Percentiles rank a stretch among this genome's conserved stretches.
Evolutionary conservation across 208 protist species (phyloP).

Genomic region (Leishmania turanica): DNA sequence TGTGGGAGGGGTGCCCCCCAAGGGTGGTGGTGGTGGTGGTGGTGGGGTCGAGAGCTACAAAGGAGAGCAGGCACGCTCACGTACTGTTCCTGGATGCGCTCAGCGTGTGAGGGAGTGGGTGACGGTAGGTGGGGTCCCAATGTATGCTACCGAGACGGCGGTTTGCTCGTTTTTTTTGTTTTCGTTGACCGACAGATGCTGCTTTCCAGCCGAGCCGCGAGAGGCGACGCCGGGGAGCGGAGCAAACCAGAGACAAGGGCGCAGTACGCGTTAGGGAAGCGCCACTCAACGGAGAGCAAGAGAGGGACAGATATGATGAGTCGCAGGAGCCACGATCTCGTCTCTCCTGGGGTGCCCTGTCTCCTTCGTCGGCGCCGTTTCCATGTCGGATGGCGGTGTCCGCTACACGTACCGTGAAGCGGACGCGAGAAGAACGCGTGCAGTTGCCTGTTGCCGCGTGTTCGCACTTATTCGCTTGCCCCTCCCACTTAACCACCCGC

Average conservation of each 20-base stretch:
- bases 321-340: background rate
- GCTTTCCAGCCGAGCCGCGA: background rate
- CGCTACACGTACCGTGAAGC: too few species aligned
- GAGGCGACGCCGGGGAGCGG: background rate
- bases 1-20: background rate
- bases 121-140: background rate
- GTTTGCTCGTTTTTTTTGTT: too few species aligned
- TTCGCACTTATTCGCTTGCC: too few species aligned
- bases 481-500: too few species aligned
- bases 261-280: background rate
- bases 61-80: too few species aligned
- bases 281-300: background rate
- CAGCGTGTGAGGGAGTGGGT: background rate
- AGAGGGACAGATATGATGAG: background rate
- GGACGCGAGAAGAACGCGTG: background rate
- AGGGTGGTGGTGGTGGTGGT: background rate
- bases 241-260: background rate
- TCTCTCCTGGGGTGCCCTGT: background rate
- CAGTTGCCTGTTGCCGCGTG: background rate
- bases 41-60: too few species aligned
- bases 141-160: background rate
- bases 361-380: background rate
- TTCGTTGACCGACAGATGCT: too few species aligned
- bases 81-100: background rate
- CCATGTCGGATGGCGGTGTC: too few species aligned